These are phyloP conservation scores for Didymella pinodella DNA, from an alignment of 2,329 filamentous ascomycete genomes.

Conservation along the genomic window DNA sequence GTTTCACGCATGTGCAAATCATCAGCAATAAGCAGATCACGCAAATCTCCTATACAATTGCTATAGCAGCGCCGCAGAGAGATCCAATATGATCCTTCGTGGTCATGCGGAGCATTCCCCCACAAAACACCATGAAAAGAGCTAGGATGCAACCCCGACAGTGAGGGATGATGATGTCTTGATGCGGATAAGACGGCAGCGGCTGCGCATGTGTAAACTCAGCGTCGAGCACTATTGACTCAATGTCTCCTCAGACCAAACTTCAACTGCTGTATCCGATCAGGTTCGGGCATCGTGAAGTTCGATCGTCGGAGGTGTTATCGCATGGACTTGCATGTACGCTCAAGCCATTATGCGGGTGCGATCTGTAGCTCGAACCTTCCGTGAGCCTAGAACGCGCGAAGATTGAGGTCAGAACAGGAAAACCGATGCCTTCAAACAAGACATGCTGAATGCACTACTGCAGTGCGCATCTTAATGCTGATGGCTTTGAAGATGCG, in stretches of 20 bases:
- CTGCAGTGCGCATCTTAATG: slow-evolving; percentile 1
- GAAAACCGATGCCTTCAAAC: slow-evolving; percentile 1
- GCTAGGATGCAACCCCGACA: slow-evolving; percentile 17
- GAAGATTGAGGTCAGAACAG: slow-evolving; percentile 6
- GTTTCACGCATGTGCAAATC: slow-evolving; percentile 7
- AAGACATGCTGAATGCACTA: slow-evolving; percentile 1
- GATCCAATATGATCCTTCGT: slow-evolving; percentile 9
- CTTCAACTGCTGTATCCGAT: background rate
- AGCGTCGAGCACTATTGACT: background rate
- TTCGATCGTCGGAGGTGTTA: background rate
- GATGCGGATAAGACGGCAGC: slow-evolving; percentile 15
- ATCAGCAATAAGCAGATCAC: slow-evolving; percentile 10
- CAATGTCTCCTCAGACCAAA: background rate
- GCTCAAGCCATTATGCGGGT: background rate
- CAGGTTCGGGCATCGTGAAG: background rate
- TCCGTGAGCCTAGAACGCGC: slow-evolving; percentile 12
- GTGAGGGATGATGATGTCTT: slow-evolving; percentile 8
- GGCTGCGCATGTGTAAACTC: background rate
- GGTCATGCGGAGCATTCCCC: slow-evolving; percentile 7
- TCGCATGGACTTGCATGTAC: slow-evolving; percentile 3
- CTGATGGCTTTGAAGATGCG: background rate
- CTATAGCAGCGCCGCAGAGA: slow-evolving; percentile 9
- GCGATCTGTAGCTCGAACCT: slow-evolving; percentile 7
- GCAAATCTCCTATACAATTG: slow-evolving; percentile 8
- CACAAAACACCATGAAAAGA: slow-evolving; percentile 13